Evolutionary conservation across 495 filamentous ascomycete species (phyloP), one percentile per base, ranked within the genome.

Genomic region (Neurospora tetraspora): DNA sequence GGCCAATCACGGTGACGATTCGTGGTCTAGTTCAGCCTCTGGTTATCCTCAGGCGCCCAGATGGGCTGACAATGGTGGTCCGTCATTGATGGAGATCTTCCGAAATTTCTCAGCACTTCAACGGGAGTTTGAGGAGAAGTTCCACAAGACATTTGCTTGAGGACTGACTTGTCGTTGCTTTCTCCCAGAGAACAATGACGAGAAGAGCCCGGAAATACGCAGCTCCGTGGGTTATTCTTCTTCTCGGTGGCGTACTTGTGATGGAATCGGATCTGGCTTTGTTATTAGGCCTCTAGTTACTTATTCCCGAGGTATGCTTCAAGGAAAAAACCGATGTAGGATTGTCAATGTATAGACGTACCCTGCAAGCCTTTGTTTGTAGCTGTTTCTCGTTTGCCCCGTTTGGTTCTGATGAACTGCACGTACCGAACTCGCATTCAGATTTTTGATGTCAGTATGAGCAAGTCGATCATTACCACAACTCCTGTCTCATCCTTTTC

Each of bases 111-210:
- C 76, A 68, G 78, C 81, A 80, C 77, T 93, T 74, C 85, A 84
- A 74, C 74, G 71, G 38, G 87, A 89, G 74, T 93, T 93, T 78
- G 86, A 92, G 75, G 79, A 79, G 39, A 92, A 91, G 80, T 92
- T 93, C 81, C 85, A 72, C 73, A 86, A 83, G 61, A 91, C 90
- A 43, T 89, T 79, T 78, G 83, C 84, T 40, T 75, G 36, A 73
- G 20, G 6, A 65, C 27, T 16, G 53, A 65, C 27, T 65, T 3
- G 14, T 65, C 6, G 27, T 9, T 65, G 53, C 53, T 65, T 34
- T 18, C 12, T 34, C 47, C 20, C 27, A 59, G 11, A 3, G 2
- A 14, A 59, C 47, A 36, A 34, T 65, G 27, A 65, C 14, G 3
- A 65, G 2, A 9, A 16, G 53, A 1, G 23, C 34, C 12, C 27